Evolutionary conservation across 2,329 filamentous ascomycete genomes (phyloP).

Genomic region (Colletotrichum chlorophyti): DNA sequence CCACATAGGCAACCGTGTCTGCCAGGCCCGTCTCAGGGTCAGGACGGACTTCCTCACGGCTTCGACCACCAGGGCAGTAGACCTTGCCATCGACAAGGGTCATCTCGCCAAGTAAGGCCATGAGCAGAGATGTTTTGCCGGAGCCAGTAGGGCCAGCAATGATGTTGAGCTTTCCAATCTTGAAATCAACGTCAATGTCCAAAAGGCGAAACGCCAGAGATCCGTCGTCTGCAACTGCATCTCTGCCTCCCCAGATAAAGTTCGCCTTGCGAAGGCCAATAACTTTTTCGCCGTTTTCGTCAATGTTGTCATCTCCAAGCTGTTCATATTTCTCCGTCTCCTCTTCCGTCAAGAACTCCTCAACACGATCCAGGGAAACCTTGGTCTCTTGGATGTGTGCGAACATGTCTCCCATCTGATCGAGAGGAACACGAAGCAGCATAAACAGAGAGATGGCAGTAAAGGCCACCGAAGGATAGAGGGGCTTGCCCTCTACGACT

Average conservation of each 20-base stretch:
- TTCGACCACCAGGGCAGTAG: conserved; percentile 83
- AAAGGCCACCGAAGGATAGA: conserved; percentile 93
- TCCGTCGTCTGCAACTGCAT: conserved; percentile 65
- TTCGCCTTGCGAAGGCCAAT: conserved; percentile 88
- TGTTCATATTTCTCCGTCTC: conserved; percentile 97
- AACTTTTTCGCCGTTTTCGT: conserved; percentile 72
- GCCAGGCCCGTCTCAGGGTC: conserved; percentile 86
- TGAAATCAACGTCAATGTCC: conserved; percentile 82
- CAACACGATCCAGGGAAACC: conserved; percentile 95
- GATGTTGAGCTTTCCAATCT: conserved; percentile 86
- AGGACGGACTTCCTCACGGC: conserved; percentile 81
- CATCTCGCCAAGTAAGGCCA: conserved; percentile 98
- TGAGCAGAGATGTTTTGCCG: conserved; percentile 93
- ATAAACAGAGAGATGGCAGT: conserved; percentile 96
- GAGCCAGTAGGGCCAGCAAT: conserved; percentile 93
- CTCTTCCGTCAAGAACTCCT: conserved; percentile 90
- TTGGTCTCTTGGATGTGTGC: conserved; percentile 97
- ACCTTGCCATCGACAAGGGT: conserved; percentile 81
- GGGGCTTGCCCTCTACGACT: conserved; percentile 82
- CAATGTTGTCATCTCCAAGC: conserved; percentile 72
- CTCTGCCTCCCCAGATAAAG: conserved; percentile 85
- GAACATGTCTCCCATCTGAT: conserved; percentile 98
- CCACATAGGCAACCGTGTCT: conserved; percentile 94
- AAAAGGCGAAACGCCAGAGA: conserved; percentile 83
- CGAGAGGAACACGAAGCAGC: conserved; percentile 88